Conservation (phyloP, 2,329 filamentous ascomycete genomes). For the Laburnicola sp. region DNA sequence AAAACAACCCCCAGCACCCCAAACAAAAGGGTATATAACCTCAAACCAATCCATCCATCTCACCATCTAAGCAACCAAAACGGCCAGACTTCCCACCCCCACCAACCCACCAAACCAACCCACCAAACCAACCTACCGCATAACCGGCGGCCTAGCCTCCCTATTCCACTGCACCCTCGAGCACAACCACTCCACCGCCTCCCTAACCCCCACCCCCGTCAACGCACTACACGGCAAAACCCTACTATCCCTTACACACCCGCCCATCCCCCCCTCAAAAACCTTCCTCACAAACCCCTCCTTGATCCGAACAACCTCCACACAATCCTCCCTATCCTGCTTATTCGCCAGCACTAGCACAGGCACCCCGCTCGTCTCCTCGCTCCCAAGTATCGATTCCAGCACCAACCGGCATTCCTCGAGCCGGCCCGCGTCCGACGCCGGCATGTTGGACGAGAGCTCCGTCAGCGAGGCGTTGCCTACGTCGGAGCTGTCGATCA, state of each 20-base stretch:
- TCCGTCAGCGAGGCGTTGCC: conserved; percentile 74
- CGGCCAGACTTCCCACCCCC: no score
- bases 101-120: no score
- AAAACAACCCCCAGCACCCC: no score
- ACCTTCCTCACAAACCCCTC: conserved; percentile 94
- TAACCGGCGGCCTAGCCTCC: conserved; percentile 85
- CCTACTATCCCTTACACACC: conserved; percentile 82
- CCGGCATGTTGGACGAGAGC: conserved; percentile 43
- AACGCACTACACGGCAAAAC: conserved; percentile 92
- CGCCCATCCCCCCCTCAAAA: conserved; percentile 89
- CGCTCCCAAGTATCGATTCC: conserved; percentile 84
- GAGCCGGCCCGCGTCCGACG: conserved; percentile 59
- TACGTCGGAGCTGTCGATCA: conserved; percentile 93
- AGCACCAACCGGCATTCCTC: conserved; percentile 89
- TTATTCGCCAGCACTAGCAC: conserved; percentile 94
- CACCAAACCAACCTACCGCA: conserved; percentile 64
- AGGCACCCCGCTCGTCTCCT: conserved; percentile 88
- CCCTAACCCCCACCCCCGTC: conserved; percentile 78
- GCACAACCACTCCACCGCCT: conserved; percentile 96
- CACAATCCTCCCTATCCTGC: conserved; percentile 94
- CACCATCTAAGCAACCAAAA: no score
- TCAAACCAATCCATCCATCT: no score
- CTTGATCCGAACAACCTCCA: conserved; percentile 96
- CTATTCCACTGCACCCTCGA: conserved; percentile 96
- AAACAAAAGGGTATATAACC: no score